Evolutionary conservation across 1,284 basidiomycete genomes (phyloP).

Genomic region (Malassezia pachydermatis): DNA sequence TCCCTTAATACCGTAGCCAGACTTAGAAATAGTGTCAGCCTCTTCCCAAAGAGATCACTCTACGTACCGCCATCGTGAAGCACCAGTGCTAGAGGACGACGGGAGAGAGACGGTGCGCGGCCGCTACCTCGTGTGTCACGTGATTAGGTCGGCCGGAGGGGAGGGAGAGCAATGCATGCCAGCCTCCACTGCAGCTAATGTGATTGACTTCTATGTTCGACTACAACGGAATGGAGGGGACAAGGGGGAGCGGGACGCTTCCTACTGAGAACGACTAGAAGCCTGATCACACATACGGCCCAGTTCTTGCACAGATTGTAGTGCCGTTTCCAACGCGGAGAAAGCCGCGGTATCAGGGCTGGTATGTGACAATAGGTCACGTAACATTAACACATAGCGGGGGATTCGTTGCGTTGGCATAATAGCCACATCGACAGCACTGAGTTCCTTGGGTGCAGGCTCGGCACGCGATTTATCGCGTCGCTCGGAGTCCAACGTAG

Average conservation of each 20-base stretch:
- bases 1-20: slow-evolving; percentile 61
- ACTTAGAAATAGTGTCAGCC: slow-evolving; percentile 43
- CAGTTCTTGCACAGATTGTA: slow-evolving; percentile 15
- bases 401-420: slow-evolving; percentile 44
- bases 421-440: slow-evolving; percentile 38
- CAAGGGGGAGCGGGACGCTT: too few relatives aligned
- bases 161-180: too few relatives aligned
- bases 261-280: slow-evolving; percentile 3
- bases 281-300: slow-evolving; percentile 15
- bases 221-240: too few relatives aligned
- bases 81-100: neutral
- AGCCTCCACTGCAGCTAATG: too few relatives aligned
- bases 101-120: neutral
- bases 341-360: slow-evolving; percentile 31
- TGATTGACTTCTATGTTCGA: too few relatives aligned
- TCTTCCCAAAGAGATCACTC: neutral
- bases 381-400: slow-evolving; percentile 34
- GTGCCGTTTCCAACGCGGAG: slow-evolving; percentile 9
- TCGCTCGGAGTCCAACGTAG: neutral
- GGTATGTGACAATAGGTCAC: slow-evolving; percentile 34
- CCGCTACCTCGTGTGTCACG: neutral
- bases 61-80: slow-evolving; percentile 3
- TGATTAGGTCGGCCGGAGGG: too few relatives aligned
- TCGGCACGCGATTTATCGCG: slow-evolving; percentile 5
- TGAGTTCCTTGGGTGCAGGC: slow-evolving; percentile 23